Evolutionary conservation across 768 basidiomycete genomes (phyloP), one percentile per base, ranked within the genome.

Genomic region (Atractiella rhizophila): DNA sequence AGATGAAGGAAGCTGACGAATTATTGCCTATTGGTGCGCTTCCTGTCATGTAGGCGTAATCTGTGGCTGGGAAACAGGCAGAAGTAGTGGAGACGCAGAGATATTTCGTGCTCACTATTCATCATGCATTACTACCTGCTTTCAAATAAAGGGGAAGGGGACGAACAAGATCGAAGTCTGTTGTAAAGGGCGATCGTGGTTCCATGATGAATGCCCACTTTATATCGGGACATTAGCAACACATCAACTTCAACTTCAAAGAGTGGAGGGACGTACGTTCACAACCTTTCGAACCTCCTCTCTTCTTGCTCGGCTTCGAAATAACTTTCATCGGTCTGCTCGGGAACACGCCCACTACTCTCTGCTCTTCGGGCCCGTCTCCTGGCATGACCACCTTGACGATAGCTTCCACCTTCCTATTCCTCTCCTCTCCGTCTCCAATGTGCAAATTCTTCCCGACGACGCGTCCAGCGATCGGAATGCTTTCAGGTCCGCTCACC

Each of bases 301-400:
- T 68, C 68, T 91, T 91, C 67, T 94, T 91, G 63, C 79, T 82
- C 4, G 88, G 88, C 59, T 94, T 96, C 62, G 78, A 82, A 62
- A 96, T 94, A 54, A 96, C 81, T 59, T 85, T 86, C 66, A 96
- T 94, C n/a, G 85, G 74, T 34, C 77, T 74, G 49, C 79, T 81
- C 32, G 79, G 75, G 63, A 94, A 94, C 16, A 71, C 68, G 18
- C 86, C 86, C 50, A 94, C 72, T 27, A 82, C 65, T 28, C 75
- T 69, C 55, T 82, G 78, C 36, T 71, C 70, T 13, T 70, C 68
- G 7, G 75, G 73, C 4, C 36, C 47, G 36, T 20, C n/a, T 10
- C 27, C 44, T 3, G 43, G 56, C 28, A 80, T 78, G 50, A 71
- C 74, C 57, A 85, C 74, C 60, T 75, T 81, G 49, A 94, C 82